phyloP scores from a whole-genome alignment of 352 stramenopile genomes.

The Pythium biforme region DNA sequence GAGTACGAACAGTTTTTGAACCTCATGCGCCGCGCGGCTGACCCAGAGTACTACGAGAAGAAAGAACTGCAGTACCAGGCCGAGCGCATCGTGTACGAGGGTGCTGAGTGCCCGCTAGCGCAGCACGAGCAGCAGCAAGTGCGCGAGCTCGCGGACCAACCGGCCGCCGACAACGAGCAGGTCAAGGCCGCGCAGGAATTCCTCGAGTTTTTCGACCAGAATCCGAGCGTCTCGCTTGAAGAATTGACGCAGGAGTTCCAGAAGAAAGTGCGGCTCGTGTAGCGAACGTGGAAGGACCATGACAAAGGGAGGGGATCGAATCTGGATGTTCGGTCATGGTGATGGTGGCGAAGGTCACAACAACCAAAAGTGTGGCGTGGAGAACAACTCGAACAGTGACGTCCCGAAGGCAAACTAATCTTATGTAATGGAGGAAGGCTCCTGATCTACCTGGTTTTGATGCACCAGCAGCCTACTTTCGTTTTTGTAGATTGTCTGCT shows the following conservation, averaged over 20 bases:
- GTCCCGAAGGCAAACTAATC: slow-evolving; percentile 7
- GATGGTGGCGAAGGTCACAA: background rate
- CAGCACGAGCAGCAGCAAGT: slow-evolving; percentile 19
- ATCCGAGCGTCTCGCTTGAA: slow-evolving; percentile 65
- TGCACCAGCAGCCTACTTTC: too few species aligned
- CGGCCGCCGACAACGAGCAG: slow-evolving; percentile 14
- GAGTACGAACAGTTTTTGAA: slow-evolving; percentile 88
- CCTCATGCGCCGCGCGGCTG: slow-evolving; percentile 73
- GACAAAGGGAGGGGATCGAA: background rate
- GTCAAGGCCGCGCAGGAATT: slow-evolving; percentile 60
- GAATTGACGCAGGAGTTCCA: slow-evolving; percentile 76
- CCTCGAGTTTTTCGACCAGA: slow-evolving; percentile 68
- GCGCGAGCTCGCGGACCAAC: background rate
- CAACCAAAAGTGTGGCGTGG: background rate
- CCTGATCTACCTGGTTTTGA: background rate
- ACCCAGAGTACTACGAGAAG: slow-evolving; percentile 83
- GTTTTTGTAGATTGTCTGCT: background rate
- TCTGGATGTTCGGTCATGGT: background rate
- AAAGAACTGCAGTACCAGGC: slow-evolving; percentile 70
- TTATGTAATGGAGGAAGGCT: slow-evolving; percentile 17
- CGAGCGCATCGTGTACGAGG: slow-evolving; percentile 59
- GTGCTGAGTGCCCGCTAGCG: slow-evolving; percentile 33
- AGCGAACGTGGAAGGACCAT: slow-evolving; percentile 15
- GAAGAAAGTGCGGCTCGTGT: slow-evolving; percentile 64
- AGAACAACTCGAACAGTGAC: background rate